phyloP scores from a whole-genome alignment of 2,329 filamentous ascomycete genomes.

The Emergomyces orientalis region DNA sequence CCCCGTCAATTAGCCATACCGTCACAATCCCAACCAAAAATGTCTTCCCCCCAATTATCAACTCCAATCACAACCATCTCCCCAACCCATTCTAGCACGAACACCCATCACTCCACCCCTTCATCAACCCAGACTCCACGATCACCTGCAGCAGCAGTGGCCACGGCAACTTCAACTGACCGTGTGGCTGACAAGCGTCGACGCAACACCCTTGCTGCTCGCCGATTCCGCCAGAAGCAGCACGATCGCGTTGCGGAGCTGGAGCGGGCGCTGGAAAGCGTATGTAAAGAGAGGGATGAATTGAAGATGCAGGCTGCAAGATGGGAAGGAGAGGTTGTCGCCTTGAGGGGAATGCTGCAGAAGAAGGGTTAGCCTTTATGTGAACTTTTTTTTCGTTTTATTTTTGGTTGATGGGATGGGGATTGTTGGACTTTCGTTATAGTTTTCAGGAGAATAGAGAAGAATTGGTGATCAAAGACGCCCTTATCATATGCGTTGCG shows the following conservation, averaged over 20 bases:
- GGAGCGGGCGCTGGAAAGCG: constrained; percentile 49
- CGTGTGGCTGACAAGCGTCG: constrained; percentile 44
- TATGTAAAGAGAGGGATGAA: constrained; percentile 54
- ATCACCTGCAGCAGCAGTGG: background rate
- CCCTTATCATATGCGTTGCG: background rate
- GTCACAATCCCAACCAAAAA: background rate
- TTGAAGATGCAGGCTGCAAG: constrained; percentile 53
- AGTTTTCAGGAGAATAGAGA: background rate
- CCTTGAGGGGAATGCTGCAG: constrained; percentile 44
- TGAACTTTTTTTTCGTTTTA: background rate
- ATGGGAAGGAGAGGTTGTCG: constrained; percentile 56
- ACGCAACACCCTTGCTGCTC: constrained; percentile 61
- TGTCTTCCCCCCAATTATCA: background rate
- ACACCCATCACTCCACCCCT: background rate
- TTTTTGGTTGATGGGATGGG: background rate
- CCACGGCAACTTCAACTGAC: background rate
- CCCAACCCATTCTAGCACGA: background rate
- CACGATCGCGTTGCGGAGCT: constrained; percentile 56
- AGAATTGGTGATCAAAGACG: background rate
- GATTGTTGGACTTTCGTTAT: background rate
- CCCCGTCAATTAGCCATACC: background rate
- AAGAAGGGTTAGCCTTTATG: background rate
- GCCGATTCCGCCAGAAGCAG: constrained; percentile 61
- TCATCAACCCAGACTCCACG: background rate
- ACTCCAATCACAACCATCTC: background rate